A percentile compares a stretch with the other conserved stretches of the same genome.
Conservation (phyloP, 345 rosid species). For the Cardamine chenopodiifolia region DNA sequence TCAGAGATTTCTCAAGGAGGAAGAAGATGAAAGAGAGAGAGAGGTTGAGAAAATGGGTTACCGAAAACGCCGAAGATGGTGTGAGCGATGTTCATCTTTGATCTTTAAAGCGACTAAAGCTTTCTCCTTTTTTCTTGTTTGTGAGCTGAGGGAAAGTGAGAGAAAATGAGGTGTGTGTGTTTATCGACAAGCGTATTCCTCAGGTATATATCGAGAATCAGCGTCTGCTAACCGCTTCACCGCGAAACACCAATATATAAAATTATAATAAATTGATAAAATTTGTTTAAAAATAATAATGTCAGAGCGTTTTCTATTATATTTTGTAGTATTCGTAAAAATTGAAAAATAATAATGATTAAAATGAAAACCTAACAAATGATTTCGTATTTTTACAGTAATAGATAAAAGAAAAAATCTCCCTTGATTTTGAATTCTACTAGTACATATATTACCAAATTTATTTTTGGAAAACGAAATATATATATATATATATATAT, state of each 20-base stretch:
- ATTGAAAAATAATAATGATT: no score
- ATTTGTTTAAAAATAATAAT: no score
- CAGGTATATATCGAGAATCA: conserved; percentile 17
- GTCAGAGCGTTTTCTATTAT: no score
- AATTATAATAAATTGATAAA: background rate
- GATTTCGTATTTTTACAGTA: no score
- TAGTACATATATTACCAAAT: background rate
- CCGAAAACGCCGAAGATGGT: conserved; percentile 90
- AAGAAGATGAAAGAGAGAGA: conserved; percentile 10
- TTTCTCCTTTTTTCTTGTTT: conserved; percentile 9
- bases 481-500: no score
- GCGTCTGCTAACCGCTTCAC: conserved; percentile 30
- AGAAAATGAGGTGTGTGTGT: conserved; percentile 13
- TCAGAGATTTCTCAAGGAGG: conserved; percentile 23
- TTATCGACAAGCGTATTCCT: conserved; percentile 1
- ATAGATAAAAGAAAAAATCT: no score
- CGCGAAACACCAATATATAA: conserved; percentile 6
- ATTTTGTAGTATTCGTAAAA: no score
- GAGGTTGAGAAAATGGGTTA: conserved; percentile 38
- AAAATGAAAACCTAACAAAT: no score
- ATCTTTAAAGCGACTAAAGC: background rate
- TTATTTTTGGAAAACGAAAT: background rate
- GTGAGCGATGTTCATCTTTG: conserved; percentile 64
- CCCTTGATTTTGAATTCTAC: background rate
- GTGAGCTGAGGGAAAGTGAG: background rate